Conservation (phyloP, 1,284 basidiomycete genomes). For the Cronartium quercuum region DNA sequence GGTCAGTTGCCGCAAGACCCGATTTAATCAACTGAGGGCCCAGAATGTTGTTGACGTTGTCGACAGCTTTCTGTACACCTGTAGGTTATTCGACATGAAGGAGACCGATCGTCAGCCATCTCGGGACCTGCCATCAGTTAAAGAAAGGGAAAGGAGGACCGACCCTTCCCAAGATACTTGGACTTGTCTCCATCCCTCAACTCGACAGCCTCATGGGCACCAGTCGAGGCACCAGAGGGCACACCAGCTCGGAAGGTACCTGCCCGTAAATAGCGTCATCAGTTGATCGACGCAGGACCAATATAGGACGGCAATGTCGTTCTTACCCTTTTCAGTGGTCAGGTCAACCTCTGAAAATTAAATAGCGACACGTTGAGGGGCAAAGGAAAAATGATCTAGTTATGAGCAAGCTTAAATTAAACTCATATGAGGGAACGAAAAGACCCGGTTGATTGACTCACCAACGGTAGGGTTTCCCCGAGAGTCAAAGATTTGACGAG, state of each 20-base stretch:
- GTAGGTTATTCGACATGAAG: slow-evolving; percentile 9
- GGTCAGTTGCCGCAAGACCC: slow-evolving; percentile 76
- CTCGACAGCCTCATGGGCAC: slow-evolving; percentile 97
- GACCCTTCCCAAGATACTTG: slow-evolving; percentile 91
- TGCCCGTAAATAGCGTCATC: slow-evolving; percentile 47
- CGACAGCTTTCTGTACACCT: slow-evolving; percentile 90
- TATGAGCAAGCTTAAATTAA: slow-evolving; percentile 7
- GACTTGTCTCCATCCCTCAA: slow-evolving; percentile 93
- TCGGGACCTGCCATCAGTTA: background rate
- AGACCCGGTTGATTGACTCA: slow-evolving; percentile 10
- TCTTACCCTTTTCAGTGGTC: slow-evolving; percentile 57
- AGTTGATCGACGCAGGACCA: slow-evolving; percentile 1
- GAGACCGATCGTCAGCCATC: background rate
- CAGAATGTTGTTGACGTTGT: slow-evolving; percentile 89
- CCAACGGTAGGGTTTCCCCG: slow-evolving; percentile 56
- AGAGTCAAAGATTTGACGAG: slow-evolving; percentile 82
- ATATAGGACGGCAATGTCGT: slow-evolving; percentile 42
- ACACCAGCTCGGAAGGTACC: slow-evolving; percentile 92
- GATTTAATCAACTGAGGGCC: slow-evolving; percentile 83
- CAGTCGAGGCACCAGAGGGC: slow-evolving; percentile 96
- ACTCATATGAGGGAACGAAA: slow-evolving; percentile 4
- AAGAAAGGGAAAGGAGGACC: slow-evolving; percentile 40
- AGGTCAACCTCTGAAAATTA: slow-evolving; percentile 77
- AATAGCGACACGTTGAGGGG: background rate
- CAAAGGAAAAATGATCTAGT: slow-evolving; percentile 35